A percentile compares a stretch with the other conserved stretches of the same genome.
These are phyloP conservation scores for Phoma sp. DNA, from an alignment of 2,329 filamentous ascomycete species.

Conservation along the genomic window DNA sequence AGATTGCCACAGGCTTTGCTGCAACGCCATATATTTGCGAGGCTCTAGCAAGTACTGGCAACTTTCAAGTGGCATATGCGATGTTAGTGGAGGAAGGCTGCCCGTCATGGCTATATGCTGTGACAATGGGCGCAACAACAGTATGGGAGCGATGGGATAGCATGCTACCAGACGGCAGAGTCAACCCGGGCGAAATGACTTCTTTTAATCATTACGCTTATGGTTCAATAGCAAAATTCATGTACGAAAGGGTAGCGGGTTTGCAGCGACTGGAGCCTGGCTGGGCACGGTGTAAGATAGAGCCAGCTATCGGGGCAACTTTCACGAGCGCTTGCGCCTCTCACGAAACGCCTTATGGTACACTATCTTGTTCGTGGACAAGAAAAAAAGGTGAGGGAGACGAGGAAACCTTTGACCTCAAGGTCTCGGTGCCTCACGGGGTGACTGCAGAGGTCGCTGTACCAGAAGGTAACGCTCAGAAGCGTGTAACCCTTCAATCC, in stretches of 20 bases:
- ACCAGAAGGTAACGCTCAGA: too few relatives aligned
- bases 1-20: conserved; percentile 21
- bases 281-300: background rate
- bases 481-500: too few relatives aligned
- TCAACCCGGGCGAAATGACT: conserved; percentile 57
- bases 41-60: conserved; percentile 1
- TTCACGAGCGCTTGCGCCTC: background rate
- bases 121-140: conserved; percentile 55
- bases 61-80: conserved; percentile 15
- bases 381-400: too few relatives aligned
- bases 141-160: conserved; percentile 61
- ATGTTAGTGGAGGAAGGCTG: conserved; percentile 51
- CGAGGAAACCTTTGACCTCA: too few relatives aligned
- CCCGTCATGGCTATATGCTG: conserved; percentile 58
- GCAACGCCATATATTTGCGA: conserved; percentile 18
- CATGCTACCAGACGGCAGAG: conserved; percentile 51
- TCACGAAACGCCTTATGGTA: background rate
- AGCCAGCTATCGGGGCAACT: background rate
- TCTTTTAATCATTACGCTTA: conserved; percentile 39
- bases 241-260: conserved; percentile 22
- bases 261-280: background rate
- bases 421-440: too few relatives aligned
- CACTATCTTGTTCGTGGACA: too few relatives aligned
- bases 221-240: conserved; percentile 53
- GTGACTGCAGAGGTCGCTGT: too few relatives aligned